These are phyloP conservation scores for Gossypium davidsonii DNA, from an alignment of 441 rosid genomes.

Conservation along the genomic window DNA sequence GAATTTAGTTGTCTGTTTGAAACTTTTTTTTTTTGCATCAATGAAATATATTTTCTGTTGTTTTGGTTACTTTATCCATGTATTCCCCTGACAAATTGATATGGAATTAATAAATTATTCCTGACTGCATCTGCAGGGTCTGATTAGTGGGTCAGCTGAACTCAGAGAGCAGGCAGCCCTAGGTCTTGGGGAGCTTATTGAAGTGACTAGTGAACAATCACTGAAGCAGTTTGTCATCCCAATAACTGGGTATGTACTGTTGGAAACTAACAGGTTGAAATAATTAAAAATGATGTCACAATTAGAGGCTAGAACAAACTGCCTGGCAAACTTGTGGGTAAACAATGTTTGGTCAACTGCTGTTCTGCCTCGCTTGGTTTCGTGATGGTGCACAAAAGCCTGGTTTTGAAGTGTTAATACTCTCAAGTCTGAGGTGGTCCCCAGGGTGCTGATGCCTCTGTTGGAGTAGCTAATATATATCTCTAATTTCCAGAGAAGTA, in stretches of 20 bases:
- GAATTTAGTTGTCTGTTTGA: neutral
- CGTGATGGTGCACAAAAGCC: neutral
- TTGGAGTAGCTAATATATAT: neutral
- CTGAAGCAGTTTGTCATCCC: constrained; percentile 90
- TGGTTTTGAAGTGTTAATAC: neutral
- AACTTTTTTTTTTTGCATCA: neutral
- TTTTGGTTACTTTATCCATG: neutral
- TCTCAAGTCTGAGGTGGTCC: neutral
- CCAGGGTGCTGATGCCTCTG: neutral
- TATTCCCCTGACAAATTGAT: neutral
- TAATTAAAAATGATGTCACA: neutral
- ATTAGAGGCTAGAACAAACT: neutral
- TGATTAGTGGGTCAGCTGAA: constrained; percentile 90
- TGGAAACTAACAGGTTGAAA: neutral
- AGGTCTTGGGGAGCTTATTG: constrained; percentile 98
- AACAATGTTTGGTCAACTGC: neutral
- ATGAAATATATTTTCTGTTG: neutral
- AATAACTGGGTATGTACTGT: constrained; percentile 80
- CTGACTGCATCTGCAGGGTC: constrained; percentile 48
- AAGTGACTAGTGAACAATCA: constrained; percentile 92
- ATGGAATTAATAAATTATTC: constrained; percentile 8
- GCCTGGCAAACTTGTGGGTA: neutral
- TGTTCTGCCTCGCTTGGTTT: neutral
- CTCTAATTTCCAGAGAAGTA: neutral
- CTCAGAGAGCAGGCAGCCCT: constrained; percentile 97